Evolutionary conservation across 2,329 filamentous ascomycete genomes (phyloP).

Genomic region (Colletotrichum cereale): DNA sequence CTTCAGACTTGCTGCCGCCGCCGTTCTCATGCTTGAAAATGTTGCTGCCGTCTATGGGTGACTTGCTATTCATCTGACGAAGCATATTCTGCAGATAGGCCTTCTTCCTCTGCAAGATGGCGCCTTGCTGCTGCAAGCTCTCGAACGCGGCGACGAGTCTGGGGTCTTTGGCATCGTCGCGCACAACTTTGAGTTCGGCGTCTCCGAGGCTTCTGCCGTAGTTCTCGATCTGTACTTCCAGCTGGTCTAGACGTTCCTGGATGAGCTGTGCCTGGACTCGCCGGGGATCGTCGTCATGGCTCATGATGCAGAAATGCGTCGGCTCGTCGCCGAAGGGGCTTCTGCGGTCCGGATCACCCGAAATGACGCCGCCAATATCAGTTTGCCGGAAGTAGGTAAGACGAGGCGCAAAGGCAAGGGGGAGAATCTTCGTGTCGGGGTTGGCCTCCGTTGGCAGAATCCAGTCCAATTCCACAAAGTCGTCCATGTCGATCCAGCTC

Average conservation of each 20-base stretch:
- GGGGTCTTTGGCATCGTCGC: constrained; percentile 61
- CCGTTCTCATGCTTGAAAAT: constrained; percentile 43
- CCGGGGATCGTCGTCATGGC: constrained; percentile 87
- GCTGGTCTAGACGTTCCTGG: constrained; percentile 80
- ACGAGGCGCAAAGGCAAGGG: constrained; percentile 90
- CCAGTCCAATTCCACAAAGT: constrained; percentile 98
- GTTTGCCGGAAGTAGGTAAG: constrained; percentile 98
- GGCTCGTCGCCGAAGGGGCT: constrained; percentile 94
- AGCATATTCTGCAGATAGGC: constrained; percentile 71
- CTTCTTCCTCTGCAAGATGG: constrained; percentile 69
- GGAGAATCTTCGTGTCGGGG: constrained; percentile 93
- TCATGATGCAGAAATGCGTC: constrained; percentile 97
- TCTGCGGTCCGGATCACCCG: constrained; percentile 83
- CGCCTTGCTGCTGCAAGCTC: constrained; percentile 66
- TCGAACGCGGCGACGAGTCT: constrained; percentile 71
- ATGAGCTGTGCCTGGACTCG: constrained; percentile 90
- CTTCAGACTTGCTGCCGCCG: constrained; percentile 46
- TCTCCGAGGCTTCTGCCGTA: constrained; percentile 82
- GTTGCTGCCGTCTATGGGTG: constrained; percentile 47
- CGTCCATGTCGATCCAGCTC: constrained; percentile 99
- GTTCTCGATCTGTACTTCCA: constrained; percentile 81
- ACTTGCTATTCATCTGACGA: constrained; percentile 59
- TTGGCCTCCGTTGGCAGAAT: constrained; percentile 90
- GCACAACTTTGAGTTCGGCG: constrained; percentile 76
- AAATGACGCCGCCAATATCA: constrained; percentile 85